A percentile compares a stretch with the other conserved stretches of the same genome.
Evolutionary conservation across 2,329 filamentous ascomycete genomes (phyloP).

Genomic region (Neocucurbitaria cava): DNA sequence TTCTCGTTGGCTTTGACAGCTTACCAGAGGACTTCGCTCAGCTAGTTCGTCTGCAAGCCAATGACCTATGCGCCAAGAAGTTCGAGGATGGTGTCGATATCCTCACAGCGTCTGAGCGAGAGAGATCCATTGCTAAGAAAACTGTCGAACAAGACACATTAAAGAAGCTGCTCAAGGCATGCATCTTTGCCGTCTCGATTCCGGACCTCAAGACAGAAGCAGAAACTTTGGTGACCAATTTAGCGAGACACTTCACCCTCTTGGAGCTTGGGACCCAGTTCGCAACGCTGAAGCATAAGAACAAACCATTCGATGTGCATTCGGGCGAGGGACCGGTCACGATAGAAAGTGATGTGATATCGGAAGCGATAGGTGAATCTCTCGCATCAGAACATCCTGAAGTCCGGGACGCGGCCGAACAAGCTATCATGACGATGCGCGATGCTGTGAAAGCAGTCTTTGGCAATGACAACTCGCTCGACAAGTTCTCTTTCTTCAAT

Average conservation of each 20-base stretch:
- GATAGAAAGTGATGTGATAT: constrained; percentile 85
- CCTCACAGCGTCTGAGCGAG: constrained; percentile 77
- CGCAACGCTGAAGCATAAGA: constrained; percentile 76
- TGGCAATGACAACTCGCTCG: constrained; percentile 73
- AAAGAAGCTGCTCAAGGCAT: constrained; percentile 86
- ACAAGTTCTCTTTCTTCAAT: constrained; percentile 82
- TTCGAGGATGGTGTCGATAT: constrained; percentile 72
- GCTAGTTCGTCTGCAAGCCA: constrained; percentile 84
- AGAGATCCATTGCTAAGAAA: constrained; percentile 87
- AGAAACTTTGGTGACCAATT: constrained; percentile 74
- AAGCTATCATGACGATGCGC: constrained; percentile 78
- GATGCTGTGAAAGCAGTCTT: constrained; percentile 80
- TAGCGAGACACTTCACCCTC: constrained; percentile 89
- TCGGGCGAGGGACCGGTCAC: constrained; percentile 86
- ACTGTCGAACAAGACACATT: constrained; percentile 80
- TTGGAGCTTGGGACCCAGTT: constrained; percentile 89
- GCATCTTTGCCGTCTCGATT: constrained; percentile 84
- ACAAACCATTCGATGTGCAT: constrained; percentile 81
- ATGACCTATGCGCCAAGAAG: constrained; percentile 79
- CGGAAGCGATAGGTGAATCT: constrained; percentile 88
- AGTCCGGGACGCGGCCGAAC: constrained; percentile 83
- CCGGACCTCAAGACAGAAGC: constrained; percentile 81
- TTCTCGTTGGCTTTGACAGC: constrained; percentile 85
- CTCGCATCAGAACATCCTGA: constrained; percentile 82
- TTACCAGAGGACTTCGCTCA: constrained; percentile 89